Conservation (phyloP, 2,329 filamentous ascomycete genomes). For the Domatiomyces globalis region DNA sequence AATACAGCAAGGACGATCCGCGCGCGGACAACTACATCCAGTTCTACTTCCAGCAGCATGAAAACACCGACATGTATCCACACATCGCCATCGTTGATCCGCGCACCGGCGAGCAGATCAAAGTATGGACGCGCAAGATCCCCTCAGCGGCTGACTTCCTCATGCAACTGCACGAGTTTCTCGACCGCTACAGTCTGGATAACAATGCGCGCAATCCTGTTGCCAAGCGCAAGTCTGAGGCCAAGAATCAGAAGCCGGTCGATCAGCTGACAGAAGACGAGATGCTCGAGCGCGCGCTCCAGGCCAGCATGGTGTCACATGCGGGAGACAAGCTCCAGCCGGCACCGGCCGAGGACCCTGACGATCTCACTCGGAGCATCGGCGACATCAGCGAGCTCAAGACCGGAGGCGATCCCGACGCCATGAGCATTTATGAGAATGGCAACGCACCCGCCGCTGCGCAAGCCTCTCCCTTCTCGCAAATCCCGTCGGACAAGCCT, state of each 20-base stretch:
- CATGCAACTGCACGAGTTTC: slow-evolving; percentile 82
- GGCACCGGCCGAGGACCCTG: slow-evolving; percentile 56
- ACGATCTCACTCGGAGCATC: slow-evolving; percentile 63
- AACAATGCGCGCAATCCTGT: slow-evolving; percentile 87
- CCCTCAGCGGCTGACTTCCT: slow-evolving; percentile 67
- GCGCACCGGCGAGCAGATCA: slow-evolving; percentile 90
- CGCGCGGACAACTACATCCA: slow-evolving; percentile 68
- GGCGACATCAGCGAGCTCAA: slow-evolving; percentile 40
- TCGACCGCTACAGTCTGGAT: slow-evolving; percentile 90
- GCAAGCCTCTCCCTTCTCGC: slow-evolving; percentile 41
- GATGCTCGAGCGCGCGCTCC: slow-evolving; percentile 85
- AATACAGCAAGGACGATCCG: slow-evolving; percentile 77
- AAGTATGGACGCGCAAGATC: slow-evolving; percentile 79
- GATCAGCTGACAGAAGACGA: slow-evolving; percentile 92
- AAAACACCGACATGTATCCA: slow-evolving; percentile 79
- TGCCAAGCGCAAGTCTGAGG: slow-evolving; percentile 58
- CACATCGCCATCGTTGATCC: slow-evolving; percentile 95
- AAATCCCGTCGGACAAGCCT: slow-evolving; percentile 56
- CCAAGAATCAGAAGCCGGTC: slow-evolving; percentile 56
- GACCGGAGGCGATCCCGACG: slow-evolving; percentile 26
- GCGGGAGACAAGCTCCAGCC: slow-evolving; percentile 16
- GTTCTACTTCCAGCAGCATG: slow-evolving; percentile 72
- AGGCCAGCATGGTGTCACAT: slow-evolving; percentile 62
- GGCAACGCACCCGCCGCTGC: slow-evolving; percentile 21
- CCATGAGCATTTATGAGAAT: slow-evolving; percentile 28